Base-by-base conservation (phyloP, 768 basidiomycete genomes). In the Terana coerulea region DNA sequence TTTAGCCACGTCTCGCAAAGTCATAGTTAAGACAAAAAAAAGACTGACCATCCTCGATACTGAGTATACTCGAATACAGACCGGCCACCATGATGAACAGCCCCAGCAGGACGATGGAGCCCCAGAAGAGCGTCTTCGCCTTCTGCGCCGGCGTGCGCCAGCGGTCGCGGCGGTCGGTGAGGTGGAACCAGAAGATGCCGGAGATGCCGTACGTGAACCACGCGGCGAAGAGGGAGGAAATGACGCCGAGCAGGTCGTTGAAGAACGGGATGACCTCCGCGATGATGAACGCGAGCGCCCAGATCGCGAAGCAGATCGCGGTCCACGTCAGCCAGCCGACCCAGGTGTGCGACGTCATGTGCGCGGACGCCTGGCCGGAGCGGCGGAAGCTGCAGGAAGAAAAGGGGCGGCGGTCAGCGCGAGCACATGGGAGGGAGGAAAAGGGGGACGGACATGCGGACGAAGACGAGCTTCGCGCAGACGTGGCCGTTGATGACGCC, bases 251-350 rank as follows among this genome's bases (percentile, higher is more conserved):
- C 19, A 66, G 57, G 40, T 63, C 65, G 55, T 66, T 66, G 61
- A 66, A 66, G 59, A 66, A 66, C 22, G 65, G 65, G 39, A 66
- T 66, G 60, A 66, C 63, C 57, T 66, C 65, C 5, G 65, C 65
- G 40, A 66, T 66, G 43, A 66, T 39, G 42, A 64, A 66, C 5
- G 65, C 65, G 3, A 59, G 14, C 2, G 51, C 28, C 65, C 65
- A 66, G 47, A 64, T 61, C 14, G 33, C 51, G 46, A 53, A 12
- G 56, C 61, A 64, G 22, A 66, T 61, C 9, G 44, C 65, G 25
- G 55, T 58, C 65, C 65, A 66, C 5, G 60, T 62, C 44, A 59
- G 28, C 65, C 65, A 66, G 7, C 65, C 65, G 2, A 47, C 51
- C 49, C 52, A 48, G 7, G 65, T 57, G 47, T 66, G 65, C 11